Percentiles rank a stretch among this genome's conserved stretches.
phyloP scores from a whole-genome alignment of 306 rosid species.

The Styphnolobium japonicum region DNA sequence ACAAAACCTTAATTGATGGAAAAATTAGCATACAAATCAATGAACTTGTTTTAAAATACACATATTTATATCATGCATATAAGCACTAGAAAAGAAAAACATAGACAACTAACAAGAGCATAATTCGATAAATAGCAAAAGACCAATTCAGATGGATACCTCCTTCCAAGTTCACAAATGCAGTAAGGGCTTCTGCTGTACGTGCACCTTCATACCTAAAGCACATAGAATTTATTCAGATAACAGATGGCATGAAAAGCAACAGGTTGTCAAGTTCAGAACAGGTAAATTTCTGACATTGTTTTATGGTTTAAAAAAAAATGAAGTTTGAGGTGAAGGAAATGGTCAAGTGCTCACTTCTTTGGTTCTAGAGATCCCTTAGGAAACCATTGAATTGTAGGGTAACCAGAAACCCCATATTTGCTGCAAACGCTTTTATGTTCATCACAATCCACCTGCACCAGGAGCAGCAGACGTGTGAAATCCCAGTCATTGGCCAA shows the following conservation, averaged over 20 bases:
- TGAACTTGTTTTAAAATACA: neutral
- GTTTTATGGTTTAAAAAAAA: neutral
- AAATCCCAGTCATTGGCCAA: neutral
- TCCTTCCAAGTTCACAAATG: constrained; percentile 69
- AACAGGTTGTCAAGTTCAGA: neutral
- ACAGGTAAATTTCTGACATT: neutral
- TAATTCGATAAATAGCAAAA: neutral
- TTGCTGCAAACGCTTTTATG: constrained; percentile 75
- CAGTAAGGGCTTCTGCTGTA: constrained; percentile 75
- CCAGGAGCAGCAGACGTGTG: neutral
- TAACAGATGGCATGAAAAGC: neutral
- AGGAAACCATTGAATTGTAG: constrained; percentile 86
- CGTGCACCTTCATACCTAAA: constrained; percentile 78
- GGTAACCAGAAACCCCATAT: constrained; percentile 83
- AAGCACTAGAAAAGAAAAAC: neutral
- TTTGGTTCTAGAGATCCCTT: constrained; percentile 78
- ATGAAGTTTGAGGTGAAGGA: neutral
- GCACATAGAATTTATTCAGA: constrained; percentile 24
- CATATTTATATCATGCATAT: neutral
- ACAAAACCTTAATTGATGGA: neutral
- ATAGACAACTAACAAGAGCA: neutral
- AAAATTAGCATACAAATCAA: neutral
- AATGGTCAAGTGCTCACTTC: constrained; percentile 48
- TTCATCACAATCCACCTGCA: constrained; percentile 89
- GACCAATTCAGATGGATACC: constrained; percentile 37